Percentiles rank a stretch among this genome's conserved stretches.
phyloP scores from a whole-genome alignment of 2,329 filamentous ascomycete genomes.

The Ophiocordyceps camponoti-floridani region DNA sequence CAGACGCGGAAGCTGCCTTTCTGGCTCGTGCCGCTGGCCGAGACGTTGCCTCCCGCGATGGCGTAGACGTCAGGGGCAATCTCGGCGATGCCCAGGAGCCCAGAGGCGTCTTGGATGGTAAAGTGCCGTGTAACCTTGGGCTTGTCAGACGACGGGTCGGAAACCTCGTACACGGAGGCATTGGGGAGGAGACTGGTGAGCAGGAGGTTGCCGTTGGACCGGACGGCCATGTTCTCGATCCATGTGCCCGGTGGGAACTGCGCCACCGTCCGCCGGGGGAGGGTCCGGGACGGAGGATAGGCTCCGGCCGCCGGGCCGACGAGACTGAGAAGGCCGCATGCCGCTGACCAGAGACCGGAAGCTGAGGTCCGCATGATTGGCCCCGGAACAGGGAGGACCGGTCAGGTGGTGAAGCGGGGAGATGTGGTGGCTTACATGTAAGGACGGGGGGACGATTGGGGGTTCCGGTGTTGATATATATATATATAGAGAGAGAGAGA shows the following conservation, averaged over 20 bases:
- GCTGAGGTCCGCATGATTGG: too few species aligned
- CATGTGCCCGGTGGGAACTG: slow-evolving; percentile 1
- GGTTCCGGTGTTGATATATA: too few species aligned
- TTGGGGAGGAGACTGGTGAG: slow-evolving; percentile 2
- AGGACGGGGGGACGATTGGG: too few species aligned
- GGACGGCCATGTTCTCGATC: slow-evolving; percentile 5
- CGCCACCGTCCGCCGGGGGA: background rate
- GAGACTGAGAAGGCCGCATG: background rate
- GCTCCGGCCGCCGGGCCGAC: background rate
- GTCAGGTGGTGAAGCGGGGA: too few species aligned
- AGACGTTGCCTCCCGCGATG: slow-evolving; percentile 2
- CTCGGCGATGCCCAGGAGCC: slow-evolving; percentile 2
- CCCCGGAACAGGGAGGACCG: too few species aligned
- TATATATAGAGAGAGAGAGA: too few species aligned
- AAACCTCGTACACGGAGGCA: slow-evolving; percentile 2
- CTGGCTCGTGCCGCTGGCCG: background rate
- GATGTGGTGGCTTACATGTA: too few species aligned
- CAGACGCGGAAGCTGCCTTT: slow-evolving; percentile 1
- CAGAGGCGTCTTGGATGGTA: background rate
- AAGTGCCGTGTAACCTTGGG: background rate
- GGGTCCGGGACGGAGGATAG: background rate
- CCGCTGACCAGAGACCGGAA: background rate
- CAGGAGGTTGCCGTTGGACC: slow-evolving; percentile 3
- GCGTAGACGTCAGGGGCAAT: background rate
- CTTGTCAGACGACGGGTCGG: background rate